phyloP scores from a whole-genome alignment of 306 rosid species.

The peach (Prunus persica) region DNA sequence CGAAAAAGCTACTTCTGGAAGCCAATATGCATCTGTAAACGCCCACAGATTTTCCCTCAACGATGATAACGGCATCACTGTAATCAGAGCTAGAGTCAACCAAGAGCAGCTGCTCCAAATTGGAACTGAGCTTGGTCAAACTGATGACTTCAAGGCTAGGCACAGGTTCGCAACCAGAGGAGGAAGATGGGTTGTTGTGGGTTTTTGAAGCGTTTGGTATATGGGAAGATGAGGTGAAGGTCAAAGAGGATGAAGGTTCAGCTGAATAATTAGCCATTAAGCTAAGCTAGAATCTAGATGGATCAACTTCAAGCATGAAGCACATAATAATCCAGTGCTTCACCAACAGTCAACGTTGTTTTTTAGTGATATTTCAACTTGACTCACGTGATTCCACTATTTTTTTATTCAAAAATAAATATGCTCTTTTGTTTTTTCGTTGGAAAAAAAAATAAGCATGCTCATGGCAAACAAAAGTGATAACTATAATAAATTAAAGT shows the following conservation, averaged over 20 bases:
- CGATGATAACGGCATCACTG: conserved; percentile 45
- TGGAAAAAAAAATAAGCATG: too few species aligned
- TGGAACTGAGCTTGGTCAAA: conserved; percentile 48
- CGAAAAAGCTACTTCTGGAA: conserved; percentile 43
- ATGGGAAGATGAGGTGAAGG: conserved; percentile 74
- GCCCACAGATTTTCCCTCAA: conserved; percentile 40
- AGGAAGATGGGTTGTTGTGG: conserved; percentile 37
- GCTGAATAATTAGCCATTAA: conserved; percentile 56
- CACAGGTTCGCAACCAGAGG: conserved; percentile 40
- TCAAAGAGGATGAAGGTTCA: conserved; percentile 85
- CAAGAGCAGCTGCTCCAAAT: conserved; percentile 43
- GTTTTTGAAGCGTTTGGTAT: conserved; percentile 60
- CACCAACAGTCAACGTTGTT: not conserved
- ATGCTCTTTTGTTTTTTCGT: too few species aligned
- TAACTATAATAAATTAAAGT: too few species aligned
- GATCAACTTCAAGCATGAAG: conserved; percentile 6
- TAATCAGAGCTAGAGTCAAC: conserved; percentile 34
- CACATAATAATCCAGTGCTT: not conserved
- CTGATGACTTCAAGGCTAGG: conserved; percentile 60
- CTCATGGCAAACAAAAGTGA: too few species aligned
- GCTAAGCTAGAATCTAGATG: not conserved
- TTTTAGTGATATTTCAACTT: not conserved
- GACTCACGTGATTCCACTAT: not conserved
- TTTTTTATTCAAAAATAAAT: too few species aligned
- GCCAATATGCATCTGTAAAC: conserved; percentile 52